Percentiles rank a stretch among this genome's conserved stretches.
Conservation (phyloP, 305 asterid genomes). For the Nicotiana rustica region DNA sequence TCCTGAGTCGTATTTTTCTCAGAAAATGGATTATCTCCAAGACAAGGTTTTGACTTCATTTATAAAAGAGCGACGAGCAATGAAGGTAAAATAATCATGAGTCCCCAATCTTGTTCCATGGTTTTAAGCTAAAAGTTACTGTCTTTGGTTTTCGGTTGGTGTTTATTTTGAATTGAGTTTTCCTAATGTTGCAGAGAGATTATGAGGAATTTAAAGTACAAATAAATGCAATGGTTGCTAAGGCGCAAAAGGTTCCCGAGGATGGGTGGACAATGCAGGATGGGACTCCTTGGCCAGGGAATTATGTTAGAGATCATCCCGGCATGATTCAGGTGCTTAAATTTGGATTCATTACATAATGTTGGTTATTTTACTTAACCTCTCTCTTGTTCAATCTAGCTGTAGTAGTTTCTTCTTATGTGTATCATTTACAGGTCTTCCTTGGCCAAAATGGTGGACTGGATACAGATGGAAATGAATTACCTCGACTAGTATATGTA, state of each 20-base stretch:
- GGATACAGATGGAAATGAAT: conserved; percentile 44
- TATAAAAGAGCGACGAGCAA: conserved; percentile 48
- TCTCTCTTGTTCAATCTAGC: not conserved
- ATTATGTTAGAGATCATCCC: conserved; percentile 51
- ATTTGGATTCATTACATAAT: not conserved
- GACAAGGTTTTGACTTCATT: conserved; percentile 47
- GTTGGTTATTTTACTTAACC: not conserved
- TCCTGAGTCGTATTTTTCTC: conserved; percentile 52
- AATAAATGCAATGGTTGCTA: conserved; percentile 47
- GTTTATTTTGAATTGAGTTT: not conserved
- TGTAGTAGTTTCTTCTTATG: not conserved
- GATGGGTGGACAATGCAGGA: conserved; percentile 62
- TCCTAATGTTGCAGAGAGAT: conserved; percentile 44
- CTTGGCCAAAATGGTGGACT: conserved; percentile 47
- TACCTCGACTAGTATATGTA: conserved; percentile 52
- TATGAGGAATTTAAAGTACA: conserved; percentile 56
- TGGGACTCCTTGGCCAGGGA: conserved; percentile 61
- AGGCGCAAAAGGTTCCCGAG: conserved; percentile 53
- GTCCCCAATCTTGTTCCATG: not conserved
- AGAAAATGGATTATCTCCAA: conserved; percentile 46
- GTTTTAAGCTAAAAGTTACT: not conserved
- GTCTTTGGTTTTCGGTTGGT: not conserved
- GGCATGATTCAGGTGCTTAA: conserved; percentile 58
- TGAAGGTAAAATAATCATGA: conserved; percentile 40
- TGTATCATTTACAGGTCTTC: conserved; percentile 41